Evolutionary conservation across 2,329 filamentous ascomycete species (phyloP).

Genomic region (Penicillium sp.): DNA sequence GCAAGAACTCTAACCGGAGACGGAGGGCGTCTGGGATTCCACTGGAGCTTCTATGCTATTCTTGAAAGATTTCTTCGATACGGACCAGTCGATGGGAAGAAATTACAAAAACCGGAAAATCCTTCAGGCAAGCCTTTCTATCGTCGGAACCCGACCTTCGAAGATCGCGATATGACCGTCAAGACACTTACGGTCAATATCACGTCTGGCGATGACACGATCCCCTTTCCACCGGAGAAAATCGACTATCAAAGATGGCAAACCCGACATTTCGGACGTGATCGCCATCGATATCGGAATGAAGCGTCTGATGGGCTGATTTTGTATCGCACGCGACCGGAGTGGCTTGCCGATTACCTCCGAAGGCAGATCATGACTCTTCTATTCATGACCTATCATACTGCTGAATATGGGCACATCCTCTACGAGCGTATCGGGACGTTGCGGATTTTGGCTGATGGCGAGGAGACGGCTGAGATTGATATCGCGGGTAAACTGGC

Average conservation of each 20-base stretch:
- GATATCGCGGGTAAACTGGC: neutral
- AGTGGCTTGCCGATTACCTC: neutral
- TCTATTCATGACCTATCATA: neutral
- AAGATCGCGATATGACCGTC: conserved; percentile 3
- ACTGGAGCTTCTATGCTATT: conserved; percentile 14
- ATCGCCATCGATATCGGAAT: neutral
- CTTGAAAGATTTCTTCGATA: conserved; percentile 13
- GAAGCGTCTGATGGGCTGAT: neutral
- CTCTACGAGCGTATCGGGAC: neutral
- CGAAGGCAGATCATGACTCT: neutral
- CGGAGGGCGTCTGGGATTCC: conserved; percentile 5
- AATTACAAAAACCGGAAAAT: neutral
- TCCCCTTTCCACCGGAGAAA: conserved; percentile 2
- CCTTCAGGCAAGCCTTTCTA: neutral
- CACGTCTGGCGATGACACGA: conserved; percentile 1
- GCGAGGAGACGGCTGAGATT: neutral
- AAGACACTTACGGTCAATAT: conserved; percentile 8
- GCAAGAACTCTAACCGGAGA: neutral
- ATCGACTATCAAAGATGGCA: neutral
- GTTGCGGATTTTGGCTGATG: neutral
- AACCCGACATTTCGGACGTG: neutral
- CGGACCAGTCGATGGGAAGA: conserved; percentile 10
- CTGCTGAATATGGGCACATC: neutral
- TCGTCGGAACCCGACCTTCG: neutral
- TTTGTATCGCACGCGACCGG: neutral